Percentiles rank a stretch among this genome's conserved stretches.
Conservation (phyloP, 805 yeast genomes). For the Priceomyces fermenticarens region DNA sequence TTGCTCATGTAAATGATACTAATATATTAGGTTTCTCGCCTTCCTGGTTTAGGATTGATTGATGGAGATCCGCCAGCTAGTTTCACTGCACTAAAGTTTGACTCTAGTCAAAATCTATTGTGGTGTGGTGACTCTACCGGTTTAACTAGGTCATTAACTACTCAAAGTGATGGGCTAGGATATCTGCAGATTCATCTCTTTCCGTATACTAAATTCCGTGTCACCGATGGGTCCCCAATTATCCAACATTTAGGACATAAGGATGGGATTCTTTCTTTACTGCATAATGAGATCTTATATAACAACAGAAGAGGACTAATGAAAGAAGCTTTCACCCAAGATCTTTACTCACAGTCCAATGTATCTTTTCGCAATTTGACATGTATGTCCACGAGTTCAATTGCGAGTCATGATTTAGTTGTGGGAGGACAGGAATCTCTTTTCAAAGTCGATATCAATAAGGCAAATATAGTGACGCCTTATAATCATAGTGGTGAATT, state of each 20-base stretch:
- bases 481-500: conserved; percentile 44
- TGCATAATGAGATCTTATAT: conserved; percentile 27
- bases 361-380: conserved; percentile 19
- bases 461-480: conserved; percentile 20
- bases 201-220: conserved; percentile 37
- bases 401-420: conserved; percentile 27
- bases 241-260: conserved; percentile 27
- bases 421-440: conserved; percentile 22
- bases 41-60: conserved; percentile 15
- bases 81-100: conserved; percentile 46
- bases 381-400: conserved; percentile 32
- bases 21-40: conserved; percentile 26
- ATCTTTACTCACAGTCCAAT: conserved; percentile 10
- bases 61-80: conserved; percentile 13
- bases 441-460: conserved; percentile 32
- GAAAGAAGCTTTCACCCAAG: conserved; percentile 13
- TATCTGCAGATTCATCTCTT: conserved; percentile 19
- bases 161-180: conserved; percentile 16
- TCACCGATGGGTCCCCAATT: conserved; percentile 23
- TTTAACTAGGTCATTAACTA: conserved; percentile 30
- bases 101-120: conserved; percentile 66
- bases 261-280: conserved; percentile 34
- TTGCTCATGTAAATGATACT: conserved; percentile 2
- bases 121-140: conserved; percentile 83
- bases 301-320: conserved; percentile 34